Evolutionary conservation across 2,329 filamentous ascomycete genomes (phyloP), one percentile per base, ranked within the genome.

Genomic region (Claviceps sp.): DNA sequence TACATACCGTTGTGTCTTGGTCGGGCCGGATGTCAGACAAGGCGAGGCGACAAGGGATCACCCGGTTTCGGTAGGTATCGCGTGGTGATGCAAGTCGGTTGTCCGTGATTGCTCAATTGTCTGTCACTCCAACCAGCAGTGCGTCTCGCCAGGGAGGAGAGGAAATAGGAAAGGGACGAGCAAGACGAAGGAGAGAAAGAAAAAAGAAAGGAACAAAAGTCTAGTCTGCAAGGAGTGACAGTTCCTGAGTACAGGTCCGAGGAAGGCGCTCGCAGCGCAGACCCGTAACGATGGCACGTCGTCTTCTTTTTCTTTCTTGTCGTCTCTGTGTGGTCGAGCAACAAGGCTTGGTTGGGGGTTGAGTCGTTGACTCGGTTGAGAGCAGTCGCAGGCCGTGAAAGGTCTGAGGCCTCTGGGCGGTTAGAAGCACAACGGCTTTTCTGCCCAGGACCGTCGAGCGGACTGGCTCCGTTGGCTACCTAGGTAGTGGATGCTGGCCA

Each of bases 291-390:
- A 23, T 43, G 36, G 45, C 29, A 43, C 47, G 42, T 11, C 6
- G 37, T 52, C 50, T 49, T 42, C 37, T 53, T 50, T 54, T 51
- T 29, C 50, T 45, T 38, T 43, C 22, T 2, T 20, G 20, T 29
- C 17, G 50, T 51, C 50, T 49, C 47, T 49, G 43, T 29, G 26
- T 29, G 26, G 34, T 50, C 45, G 48, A 47, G 48, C 29, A 23
- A 23, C 23, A 23, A 23, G 5, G 23, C 23, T 23, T 23, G 23
- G 40, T 1, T n/a, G n/a, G n/a, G n/a, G n/a, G n/a, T n/a, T n/a
- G n/a, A n/a, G n/a, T n/a, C n/a, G n/a, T n/a, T n/a, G n/a, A n/a
- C n/a, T n/a, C n/a, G 4, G 43, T 52, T 34, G 36, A 44, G 39
- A 29, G 26, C 26, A 29, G 26, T 29, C 26, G 26, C 26, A 40